Percentiles rank a stretch among this genome's conserved stretches.
phyloP scores from a whole-genome alignment of 192 early-diverging fungal species.

The Kappamyces sp. region DNA sequence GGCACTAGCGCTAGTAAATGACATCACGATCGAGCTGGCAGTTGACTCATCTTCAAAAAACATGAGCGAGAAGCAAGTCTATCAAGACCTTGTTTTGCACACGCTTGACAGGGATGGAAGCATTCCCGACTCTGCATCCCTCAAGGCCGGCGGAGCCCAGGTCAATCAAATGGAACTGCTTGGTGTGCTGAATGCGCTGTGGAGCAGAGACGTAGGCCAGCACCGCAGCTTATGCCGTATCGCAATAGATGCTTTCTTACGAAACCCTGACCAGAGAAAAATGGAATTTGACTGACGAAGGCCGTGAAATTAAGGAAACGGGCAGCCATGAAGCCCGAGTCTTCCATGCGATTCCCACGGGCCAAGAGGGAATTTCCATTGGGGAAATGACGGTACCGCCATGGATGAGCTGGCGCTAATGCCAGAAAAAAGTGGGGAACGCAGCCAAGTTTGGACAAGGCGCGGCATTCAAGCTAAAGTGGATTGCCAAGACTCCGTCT shows the following conservation, averaged over 20 bases:
- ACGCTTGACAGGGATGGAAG: slow-evolving; percentile 62
- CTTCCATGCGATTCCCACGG: slow-evolving; percentile 79
- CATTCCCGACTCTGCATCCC: slow-evolving; percentile 65
- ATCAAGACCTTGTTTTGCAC: slow-evolving; percentile 42
- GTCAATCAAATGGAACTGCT: slow-evolving; percentile 66
- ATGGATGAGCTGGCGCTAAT: slow-evolving; percentile 8
- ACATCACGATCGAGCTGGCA: background rate
- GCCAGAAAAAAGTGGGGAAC: slow-evolving; percentile 52
- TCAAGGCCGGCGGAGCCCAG: slow-evolving; percentile 51
- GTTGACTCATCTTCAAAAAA: background rate
- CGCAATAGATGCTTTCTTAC: slow-evolving; percentile 74
- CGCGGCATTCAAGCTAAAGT: slow-evolving; percentile 95
- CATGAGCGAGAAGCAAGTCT: background rate
- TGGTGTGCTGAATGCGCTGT: slow-evolving; percentile 79
- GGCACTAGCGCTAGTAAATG: slow-evolving; percentile 19
- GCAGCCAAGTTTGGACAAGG: slow-evolving; percentile 88
- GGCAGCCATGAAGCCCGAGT: slow-evolving; percentile 93
- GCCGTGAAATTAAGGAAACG: slow-evolving; percentile 70
- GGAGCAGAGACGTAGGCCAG: slow-evolving; percentile 70
- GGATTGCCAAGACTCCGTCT: slow-evolving; percentile 78
- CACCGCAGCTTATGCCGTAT: slow-evolving; percentile 8
- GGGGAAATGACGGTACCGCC: slow-evolving; percentile 68
- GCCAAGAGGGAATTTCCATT: slow-evolving; percentile 74
- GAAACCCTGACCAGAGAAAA: slow-evolving; percentile 69
- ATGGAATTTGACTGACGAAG: slow-evolving; percentile 86